phyloP scores from a whole-genome alignment of 495 filamentous ascomycete genomes.

The Articulospora tetracladia region DNA sequence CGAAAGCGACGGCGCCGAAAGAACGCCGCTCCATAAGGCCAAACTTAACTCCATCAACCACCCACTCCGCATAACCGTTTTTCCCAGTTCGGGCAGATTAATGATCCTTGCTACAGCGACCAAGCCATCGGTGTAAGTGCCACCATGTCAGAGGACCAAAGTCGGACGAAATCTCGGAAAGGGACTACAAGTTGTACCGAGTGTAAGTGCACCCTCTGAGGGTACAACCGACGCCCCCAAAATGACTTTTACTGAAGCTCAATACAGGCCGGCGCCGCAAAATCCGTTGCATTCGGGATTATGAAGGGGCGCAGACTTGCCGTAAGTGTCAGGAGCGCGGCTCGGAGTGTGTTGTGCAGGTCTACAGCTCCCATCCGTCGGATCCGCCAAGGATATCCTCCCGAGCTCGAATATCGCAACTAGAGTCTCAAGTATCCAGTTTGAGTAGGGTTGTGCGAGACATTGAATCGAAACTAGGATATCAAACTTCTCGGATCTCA shows the following conservation, averaged over 20 bases:
- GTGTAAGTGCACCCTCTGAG: conserved; percentile 5
- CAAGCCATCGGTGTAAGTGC: not conserved
- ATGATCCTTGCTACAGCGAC: no score
- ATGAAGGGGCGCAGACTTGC: conserved; percentile 6
- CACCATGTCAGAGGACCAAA: conserved; percentile 6
- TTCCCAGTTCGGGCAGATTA: no score
- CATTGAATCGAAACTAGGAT: conserved; percentile 14
- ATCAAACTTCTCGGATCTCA: not conserved
- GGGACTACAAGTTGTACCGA: conserved; percentile 15
- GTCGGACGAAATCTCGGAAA: conserved; percentile 9
- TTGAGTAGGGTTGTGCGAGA: conserved; percentile 13
- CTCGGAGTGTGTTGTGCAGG: conserved; percentile 7
- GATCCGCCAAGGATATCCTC: conserved; percentile 2
- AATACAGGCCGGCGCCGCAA: conserved; percentile 14
- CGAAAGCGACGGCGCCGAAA: not conserved
- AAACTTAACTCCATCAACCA: not conserved
- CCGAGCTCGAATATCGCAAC: conserved; percentile 15
- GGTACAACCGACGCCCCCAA: not conserved
- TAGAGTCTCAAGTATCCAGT: conserved; percentile 12
- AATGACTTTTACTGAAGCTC: conserved; percentile 1
- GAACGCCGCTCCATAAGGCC: not conserved
- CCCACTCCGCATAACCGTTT: not conserved
- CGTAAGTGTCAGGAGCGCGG: conserved; percentile 14
- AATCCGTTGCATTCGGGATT: conserved; percentile 10
- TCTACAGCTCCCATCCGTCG: conserved; percentile 3